phyloP scores from a whole-genome alignment of 495 filamentous ascomycete genomes.

The Xylaria bambusicola region DNA sequence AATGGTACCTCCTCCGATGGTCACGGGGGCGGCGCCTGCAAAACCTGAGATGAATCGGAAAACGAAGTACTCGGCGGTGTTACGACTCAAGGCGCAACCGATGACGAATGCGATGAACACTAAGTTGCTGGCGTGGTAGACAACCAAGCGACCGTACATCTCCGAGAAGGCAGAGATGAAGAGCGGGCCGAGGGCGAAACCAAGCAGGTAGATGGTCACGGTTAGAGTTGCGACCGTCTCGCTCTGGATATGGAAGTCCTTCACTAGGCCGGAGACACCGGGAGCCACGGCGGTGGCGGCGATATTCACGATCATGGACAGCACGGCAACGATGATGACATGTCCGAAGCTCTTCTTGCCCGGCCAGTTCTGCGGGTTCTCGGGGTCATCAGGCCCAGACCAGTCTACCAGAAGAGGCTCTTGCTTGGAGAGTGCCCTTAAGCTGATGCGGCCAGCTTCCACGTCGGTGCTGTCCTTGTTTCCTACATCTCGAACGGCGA shows the following conservation, averaged over 20 bases:
- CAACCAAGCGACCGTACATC: slow-evolving; percentile 60
- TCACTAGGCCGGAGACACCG: slow-evolving; percentile 50
- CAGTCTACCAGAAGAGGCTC: slow-evolving; percentile 29
- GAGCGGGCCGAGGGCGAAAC: slow-evolving; percentile 65
- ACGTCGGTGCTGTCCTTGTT: neutral
- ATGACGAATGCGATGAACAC: slow-evolving; percentile 54
- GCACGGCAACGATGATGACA: slow-evolving; percentile 8
- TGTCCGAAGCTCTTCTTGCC: slow-evolving; percentile 36
- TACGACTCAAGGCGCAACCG: slow-evolving; percentile 36
- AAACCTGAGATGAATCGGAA: slow-evolving; percentile 62
- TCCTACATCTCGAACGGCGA: neutral
- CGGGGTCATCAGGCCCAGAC: slow-evolving; percentile 57
- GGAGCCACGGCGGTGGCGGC: slow-evolving; percentile 53
- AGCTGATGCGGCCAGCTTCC: neutral
- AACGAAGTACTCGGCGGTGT: slow-evolving; percentile 38
- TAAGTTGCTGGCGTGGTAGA: slow-evolving; percentile 59
- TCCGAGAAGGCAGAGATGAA: slow-evolving; percentile 63
- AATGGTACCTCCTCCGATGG: slow-evolving; percentile 41
- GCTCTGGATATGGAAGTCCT: slow-evolving; percentile 48
- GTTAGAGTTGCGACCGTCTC: slow-evolving; percentile 54
- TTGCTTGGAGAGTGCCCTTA: neutral
- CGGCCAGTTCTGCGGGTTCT: slow-evolving; percentile 56
- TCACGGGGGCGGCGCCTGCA: slow-evolving; percentile 50
- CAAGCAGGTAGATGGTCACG: slow-evolving; percentile 55
- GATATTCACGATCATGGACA: neutral